A percentile compares a stretch with the other conserved stretches of the same genome.
Conservation (phyloP, 306 rosid genomes). For the Geum urbanum region DNA sequence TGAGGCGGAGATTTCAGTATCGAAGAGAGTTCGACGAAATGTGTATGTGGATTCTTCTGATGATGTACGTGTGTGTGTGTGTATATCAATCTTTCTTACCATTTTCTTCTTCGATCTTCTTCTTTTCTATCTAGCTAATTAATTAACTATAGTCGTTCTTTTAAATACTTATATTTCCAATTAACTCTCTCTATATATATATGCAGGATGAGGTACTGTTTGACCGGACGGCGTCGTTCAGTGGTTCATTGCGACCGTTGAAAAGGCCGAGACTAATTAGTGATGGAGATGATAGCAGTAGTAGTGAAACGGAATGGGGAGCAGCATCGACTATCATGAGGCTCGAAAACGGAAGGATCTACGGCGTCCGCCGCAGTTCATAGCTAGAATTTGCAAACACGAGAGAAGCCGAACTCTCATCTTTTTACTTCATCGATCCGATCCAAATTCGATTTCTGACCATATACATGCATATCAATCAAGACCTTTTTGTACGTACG, state of each 20-base stretch:
- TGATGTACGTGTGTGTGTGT: not conserved
- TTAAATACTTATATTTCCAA: constrained; percentile 3
- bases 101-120: not conserved
- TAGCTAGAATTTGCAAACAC: constrained; percentile 31
- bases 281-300: not conserved
- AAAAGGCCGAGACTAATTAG: constrained; percentile 26
- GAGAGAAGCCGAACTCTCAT: constrained; percentile 21
- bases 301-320: constrained; percentile 9
- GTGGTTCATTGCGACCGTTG: constrained; percentile 19
- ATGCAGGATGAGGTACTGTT: constrained; percentile 32
- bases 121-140: not conserved
- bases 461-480: not conserved
- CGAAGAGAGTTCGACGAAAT: constrained; percentile 33
- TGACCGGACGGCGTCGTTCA: constrained; percentile 28
- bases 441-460: not conserved
- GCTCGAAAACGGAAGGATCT: constrained; percentile 18
- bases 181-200: no score
- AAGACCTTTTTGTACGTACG: not conserved
- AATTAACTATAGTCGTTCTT: not conserved
- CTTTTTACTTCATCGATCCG: not conserved
- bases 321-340: constrained; percentile 29
- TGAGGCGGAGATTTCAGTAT: constrained; percentile 26
- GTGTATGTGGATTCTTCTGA: constrained; percentile 31
- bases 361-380: constrained; percentile 29
- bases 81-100: not conserved